These are phyloP conservation scores for Telopea speciosissima DNA, from an alignment of 177 flowering plant genomes.

Conservation along the genomic window DNA sequence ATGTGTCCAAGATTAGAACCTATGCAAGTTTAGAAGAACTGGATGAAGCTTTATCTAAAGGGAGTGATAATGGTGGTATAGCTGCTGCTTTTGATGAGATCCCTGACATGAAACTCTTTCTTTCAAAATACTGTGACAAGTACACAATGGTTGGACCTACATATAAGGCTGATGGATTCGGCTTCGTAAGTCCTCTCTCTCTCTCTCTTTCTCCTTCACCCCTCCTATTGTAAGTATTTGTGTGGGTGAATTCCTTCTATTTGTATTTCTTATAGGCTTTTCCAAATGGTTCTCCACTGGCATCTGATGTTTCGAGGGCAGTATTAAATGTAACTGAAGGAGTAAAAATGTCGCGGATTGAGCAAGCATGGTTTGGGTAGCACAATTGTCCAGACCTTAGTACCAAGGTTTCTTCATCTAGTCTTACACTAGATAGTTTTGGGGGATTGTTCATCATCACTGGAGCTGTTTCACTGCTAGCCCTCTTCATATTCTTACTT, in stretches of 20 bases:
- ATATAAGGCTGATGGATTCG: slow-evolving; percentile 19
- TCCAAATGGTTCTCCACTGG: slow-evolving; percentile 34
- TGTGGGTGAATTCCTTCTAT: too few species aligned
- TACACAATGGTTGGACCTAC: slow-evolving; percentile 17
- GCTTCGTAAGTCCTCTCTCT: slow-evolving; percentile 14
- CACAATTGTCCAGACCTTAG: too few species aligned
- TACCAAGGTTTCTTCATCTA: too few species aligned
- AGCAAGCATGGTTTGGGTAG: slow-evolving; percentile 16
- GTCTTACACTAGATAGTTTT: too few species aligned
- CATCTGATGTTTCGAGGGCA: slow-evolving; percentile 29
- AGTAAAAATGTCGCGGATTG: slow-evolving; percentile 12
- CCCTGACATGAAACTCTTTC: slow-evolving; percentile 13
- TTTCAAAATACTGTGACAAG: too few species aligned
- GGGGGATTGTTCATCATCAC: too few species aligned
- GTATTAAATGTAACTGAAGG: slow-evolving; percentile 25
- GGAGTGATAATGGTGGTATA: background rate
- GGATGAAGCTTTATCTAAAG: slow-evolving; percentile 15
- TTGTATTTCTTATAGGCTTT: slow-evolving; percentile 21
- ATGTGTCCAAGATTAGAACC: slow-evolving; percentile 12
- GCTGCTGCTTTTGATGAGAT: slow-evolving; percentile 8
- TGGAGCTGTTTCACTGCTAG: too few species aligned
- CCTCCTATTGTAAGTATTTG: too few species aligned
- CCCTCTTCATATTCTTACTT: too few species aligned
- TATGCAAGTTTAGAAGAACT: slow-evolving; percentile 13
- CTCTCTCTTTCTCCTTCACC: slow-evolving; percentile 10